phyloP scores from a whole-genome alignment of 768 basidiomycete genomes.

The Mycena epipterygia region DNA sequence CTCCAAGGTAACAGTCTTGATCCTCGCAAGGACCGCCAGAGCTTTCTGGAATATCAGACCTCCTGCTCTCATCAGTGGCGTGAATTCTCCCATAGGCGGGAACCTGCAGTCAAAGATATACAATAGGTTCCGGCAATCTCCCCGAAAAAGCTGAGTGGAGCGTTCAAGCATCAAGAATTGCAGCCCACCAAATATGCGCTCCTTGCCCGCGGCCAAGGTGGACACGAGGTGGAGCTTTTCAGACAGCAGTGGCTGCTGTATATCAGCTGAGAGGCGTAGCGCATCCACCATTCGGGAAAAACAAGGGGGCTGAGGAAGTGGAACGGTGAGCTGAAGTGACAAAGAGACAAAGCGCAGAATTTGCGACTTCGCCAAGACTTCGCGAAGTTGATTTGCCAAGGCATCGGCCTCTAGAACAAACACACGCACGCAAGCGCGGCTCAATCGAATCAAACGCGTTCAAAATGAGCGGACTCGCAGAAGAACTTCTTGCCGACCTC shows the following conservation, averaged over 20 bases:
- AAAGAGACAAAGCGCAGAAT: too few species aligned
- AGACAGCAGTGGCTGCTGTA: neutral
- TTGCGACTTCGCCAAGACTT: too few species aligned
- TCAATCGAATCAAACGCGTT: constrained; percentile 15
- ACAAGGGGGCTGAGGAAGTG: too few species aligned
- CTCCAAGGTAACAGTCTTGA: constrained; percentile 2
- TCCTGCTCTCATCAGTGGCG: constrained; percentile 7
- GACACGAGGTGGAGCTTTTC: constrained; percentile 3
- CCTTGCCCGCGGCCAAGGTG: constrained; percentile 14
- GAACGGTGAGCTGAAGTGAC: too few species aligned
- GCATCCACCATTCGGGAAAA: too few species aligned
- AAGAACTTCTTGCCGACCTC: constrained; percentile 94
- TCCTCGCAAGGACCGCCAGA: constrained; percentile 23
- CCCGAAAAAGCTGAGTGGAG: constrained; percentile 5
- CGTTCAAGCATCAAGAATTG: neutral
- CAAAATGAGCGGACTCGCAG: constrained; percentile 85
- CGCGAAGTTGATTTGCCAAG: too few species aligned
- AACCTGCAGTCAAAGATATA: neutral
- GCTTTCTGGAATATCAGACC: constrained; percentile 27
- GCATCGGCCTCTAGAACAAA: neutral
- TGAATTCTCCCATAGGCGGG: constrained; percentile 28
- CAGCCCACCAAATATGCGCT: constrained; percentile 12
- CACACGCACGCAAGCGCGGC: neutral
- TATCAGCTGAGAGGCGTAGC: neutral
- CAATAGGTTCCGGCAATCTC: constrained; percentile 23